phyloP scores from a whole-genome alignment of 495 filamentous ascomycete species.

The Thozetella sp. region DNA sequence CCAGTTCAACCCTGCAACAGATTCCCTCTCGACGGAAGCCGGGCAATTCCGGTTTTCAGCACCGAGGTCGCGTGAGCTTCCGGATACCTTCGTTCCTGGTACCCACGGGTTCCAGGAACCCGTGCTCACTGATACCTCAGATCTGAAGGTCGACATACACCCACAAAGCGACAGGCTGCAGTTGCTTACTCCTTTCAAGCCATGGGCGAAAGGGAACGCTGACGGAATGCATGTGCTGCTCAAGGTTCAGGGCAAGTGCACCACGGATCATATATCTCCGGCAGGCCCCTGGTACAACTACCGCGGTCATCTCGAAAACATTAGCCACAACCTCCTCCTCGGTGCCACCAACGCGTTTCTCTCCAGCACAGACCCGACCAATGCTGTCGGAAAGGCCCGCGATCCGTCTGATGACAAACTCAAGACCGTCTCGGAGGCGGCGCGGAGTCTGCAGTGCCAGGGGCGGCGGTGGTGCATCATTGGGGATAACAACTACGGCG shows the following conservation, averaged over 20 bases:
- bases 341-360: constrained; percentile 90
- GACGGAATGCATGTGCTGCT: constrained; percentile 77
- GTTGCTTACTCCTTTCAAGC: constrained; percentile 84
- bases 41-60: constrained; percentile 87
- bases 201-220: constrained; percentile 79
- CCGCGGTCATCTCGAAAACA: constrained; percentile 98
- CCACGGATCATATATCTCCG: constrained; percentile 96
- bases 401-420: constrained; percentile 68
- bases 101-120: constrained; percentile 73
- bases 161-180: constrained; percentile 87
- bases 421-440: constrained; percentile 87
- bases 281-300: constrained; percentile 98
- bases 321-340: constrained; percentile 93
- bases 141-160: constrained; percentile 70
- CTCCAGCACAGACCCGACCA: too few relatives aligned
- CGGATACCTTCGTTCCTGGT: constrained; percentile 76
- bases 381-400: constrained; percentile 87
- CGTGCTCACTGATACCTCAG: constrained; percentile 66
- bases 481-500: constrained; percentile 97
- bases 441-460: constrained; percentile 73
- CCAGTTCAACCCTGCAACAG: constrained; percentile 95
- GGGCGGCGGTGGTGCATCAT: constrained; percentile 85
- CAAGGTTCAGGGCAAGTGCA: constrained; percentile 96
- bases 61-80: constrained; percentile 77
- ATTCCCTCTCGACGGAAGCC: constrained; percentile 75